A percentile compares a stretch with the other conserved stretches of the same genome.
These are phyloP conservation scores for Trypanosoma avium DNA, from an alignment of 208 protist species.

Conservation along the genomic window DNA sequence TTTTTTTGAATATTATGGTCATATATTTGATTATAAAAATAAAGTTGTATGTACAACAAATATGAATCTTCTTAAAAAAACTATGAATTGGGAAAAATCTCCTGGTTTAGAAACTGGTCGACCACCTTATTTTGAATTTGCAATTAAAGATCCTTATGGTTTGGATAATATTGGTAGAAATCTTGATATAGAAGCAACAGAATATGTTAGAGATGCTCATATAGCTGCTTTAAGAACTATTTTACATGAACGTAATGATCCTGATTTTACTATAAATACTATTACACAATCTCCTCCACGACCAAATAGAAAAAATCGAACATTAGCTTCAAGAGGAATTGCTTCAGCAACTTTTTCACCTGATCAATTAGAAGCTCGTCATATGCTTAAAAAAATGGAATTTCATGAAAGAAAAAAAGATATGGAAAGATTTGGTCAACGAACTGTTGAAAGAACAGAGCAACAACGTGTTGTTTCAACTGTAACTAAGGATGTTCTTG, in stretches of 20 bases:
- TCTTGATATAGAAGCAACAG: slow-evolving; percentile 56
- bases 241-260: slow-evolving; percentile 50
- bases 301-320: slow-evolving; percentile 37
- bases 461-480: slow-evolving; percentile 68
- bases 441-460: slow-evolving; percentile 50
- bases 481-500: slow-evolving; percentile 82
- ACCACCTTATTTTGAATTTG: slow-evolving; percentile 88
- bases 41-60: slow-evolving; percentile 86
- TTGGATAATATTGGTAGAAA: slow-evolving; percentile 89
- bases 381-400: slow-evolving; percentile 72
- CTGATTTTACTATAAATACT: slow-evolving; percentile 38
- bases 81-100: slow-evolving; percentile 75
- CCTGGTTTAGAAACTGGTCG: slow-evolving; percentile 24
- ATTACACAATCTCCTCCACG: slow-evolving; percentile 50
- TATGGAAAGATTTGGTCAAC: slow-evolving; percentile 68
- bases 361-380: slow-evolving; percentile 77
- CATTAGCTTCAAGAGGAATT: slow-evolving; percentile 70
- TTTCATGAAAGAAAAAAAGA: slow-evolving; percentile 72
- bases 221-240: slow-evolving; percentile 35
- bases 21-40: slow-evolving; percentile 74
- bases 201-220: slow-evolving; percentile 64
- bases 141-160: slow-evolving; percentile 88
- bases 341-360: slow-evolving; percentile 48
- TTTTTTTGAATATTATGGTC: slow-evolving; percentile 88
- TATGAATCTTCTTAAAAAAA: slow-evolving; percentile 59